Evolutionary conservation across 768 basidiomycete genomes (phyloP).

Genomic region (Rubroboletus pulcherrimus): DNA sequence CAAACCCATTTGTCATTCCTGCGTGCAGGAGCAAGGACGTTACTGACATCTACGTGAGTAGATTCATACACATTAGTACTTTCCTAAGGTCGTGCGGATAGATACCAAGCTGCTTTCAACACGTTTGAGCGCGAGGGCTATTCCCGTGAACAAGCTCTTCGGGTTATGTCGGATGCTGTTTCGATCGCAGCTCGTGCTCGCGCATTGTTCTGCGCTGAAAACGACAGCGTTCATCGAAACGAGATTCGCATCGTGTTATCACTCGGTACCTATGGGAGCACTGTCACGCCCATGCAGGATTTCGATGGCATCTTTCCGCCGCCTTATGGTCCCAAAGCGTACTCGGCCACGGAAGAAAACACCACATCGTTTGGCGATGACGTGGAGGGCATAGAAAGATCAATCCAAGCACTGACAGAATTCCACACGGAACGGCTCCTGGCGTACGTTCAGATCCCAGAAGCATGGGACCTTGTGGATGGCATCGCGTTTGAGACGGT

Average conservation of each 20-base stretch:
- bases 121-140: constrained; percentile 55
- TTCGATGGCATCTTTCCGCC: constrained; percentile 74
- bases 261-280: constrained; percentile 72
- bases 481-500: constrained; percentile 77
- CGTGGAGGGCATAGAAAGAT: constrained; percentile 31
- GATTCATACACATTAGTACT: too few species aligned
- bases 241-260: constrained; percentile 58
- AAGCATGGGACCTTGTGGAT: constrained; percentile 55
- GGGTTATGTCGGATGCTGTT: constrained; percentile 52
- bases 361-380: constrained; percentile 41
- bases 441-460: constrained; percentile 46
- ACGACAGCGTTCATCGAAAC: constrained; percentile 7
- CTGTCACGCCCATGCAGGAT: constrained; percentile 62
- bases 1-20: constrained; percentile 61
- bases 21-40: constrained; percentile 59
- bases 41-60: constrained; percentile 65
- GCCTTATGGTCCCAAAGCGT: constrained; percentile 61
- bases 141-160: constrained; percentile 37
- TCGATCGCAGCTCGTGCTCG: constrained; percentile 48
- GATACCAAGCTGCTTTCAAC: constrained; percentile 62
- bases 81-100: constrained; percentile 21
- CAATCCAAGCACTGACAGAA: constrained; percentile 48
- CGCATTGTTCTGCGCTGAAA: constrained; percentile 30
- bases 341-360: constrained; percentile 33
- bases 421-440: constrained; percentile 65